Evolutionary conservation across 2,329 filamentous ascomycete genomes (phyloP).

Genomic region (Aspergillus sp.): DNA sequence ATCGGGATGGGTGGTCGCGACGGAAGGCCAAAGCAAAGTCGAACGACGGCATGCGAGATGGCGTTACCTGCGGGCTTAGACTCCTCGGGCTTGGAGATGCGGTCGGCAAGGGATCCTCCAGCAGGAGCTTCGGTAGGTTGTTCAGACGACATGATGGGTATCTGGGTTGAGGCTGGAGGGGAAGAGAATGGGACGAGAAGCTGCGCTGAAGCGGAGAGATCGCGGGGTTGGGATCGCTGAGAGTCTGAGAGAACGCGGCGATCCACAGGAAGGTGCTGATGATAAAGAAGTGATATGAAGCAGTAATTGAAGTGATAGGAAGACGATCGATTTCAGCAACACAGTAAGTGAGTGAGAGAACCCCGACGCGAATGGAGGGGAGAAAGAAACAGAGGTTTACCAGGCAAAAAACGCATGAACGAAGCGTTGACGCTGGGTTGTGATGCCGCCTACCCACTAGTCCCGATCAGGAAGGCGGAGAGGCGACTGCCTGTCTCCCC

Average conservation of each 20-base stretch:
- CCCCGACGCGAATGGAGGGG: too few species aligned
- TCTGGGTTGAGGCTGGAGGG: neutral
- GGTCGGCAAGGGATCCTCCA: conserved; percentile 46
- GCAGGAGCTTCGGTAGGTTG: conserved; percentile 24
- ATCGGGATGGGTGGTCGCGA: conserved; percentile 13
- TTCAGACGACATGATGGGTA: conserved; percentile 38
- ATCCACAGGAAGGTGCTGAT: neutral
- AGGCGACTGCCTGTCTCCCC: too few species aligned
- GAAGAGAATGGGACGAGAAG: neutral
- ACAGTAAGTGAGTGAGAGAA: too few species aligned
- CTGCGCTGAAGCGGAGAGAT: conserved; percentile 1
- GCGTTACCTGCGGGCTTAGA: conserved; percentile 27
- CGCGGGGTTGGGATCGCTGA: conserved; percentile 5
- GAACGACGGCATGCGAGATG: conserved; percentile 12
- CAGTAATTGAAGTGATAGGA: too few species aligned
- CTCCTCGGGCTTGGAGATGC: conserved; percentile 44
- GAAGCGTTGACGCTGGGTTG: too few species aligned
- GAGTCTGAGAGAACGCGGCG: neutral
- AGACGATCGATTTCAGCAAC: too few species aligned
- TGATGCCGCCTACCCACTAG: too few species aligned
- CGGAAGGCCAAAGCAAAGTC: conserved; percentile 1
- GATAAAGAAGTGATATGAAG: too few species aligned
- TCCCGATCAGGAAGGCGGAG: too few species aligned
- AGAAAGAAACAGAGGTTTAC: too few species aligned
- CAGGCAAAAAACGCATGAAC: too few species aligned